Base-by-base conservation (phyloP, 495 filamentous ascomycete genomes). In the Neurospora africana region DNA sequence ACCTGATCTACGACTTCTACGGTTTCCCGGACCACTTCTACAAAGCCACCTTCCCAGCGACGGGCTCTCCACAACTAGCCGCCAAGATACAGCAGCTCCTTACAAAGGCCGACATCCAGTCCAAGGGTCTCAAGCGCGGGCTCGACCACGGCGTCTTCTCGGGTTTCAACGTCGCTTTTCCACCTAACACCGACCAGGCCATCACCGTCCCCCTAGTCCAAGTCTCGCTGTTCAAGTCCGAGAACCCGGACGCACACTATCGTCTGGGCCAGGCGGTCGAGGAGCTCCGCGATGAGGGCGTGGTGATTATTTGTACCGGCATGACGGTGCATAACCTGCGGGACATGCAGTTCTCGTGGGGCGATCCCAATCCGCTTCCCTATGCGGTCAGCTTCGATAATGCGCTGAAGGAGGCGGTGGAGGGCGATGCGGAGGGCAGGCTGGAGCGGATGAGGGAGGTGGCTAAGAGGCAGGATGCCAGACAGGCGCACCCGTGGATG, bases 1-100 rank as follows among this genome's bases (percentile, higher is more conserved):
- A 91, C 73, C 78, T 96, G 76, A 92, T 96, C 67, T 96, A 96
- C 81, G 93, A 97, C 76, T 94, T 92, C 85, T 92, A 93, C 77
- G 90, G 90, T 36, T 96, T 95, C 80, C 93, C 92, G 0, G 47
- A 76, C 5, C 38, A 82, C 11, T 88, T 84, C 76, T 90, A 90
- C 78, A 78, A 88, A 70, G 88, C 89, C 70, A 87, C 87, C 70
- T 96, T 88, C 74, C 93, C 92, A 1, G 88, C 90, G 74, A 86
- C 83, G 21, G 93, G 92, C 21, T 89, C 86, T 65, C 86, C 84
- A 19, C 84, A 89, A 47, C 79, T 97, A 6, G 91, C 92, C 10
- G 79, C 87, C 19, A 86, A 83, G 68, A 86, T 96, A 70, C 83
- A 93, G n/a, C 77, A 81, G 37, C 78, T 87, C 58, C 82, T 96